phyloP scores from a whole-genome alignment of 2,329 filamentous ascomycete species.

The Arthrobotrys pseudoclavata region DNA sequence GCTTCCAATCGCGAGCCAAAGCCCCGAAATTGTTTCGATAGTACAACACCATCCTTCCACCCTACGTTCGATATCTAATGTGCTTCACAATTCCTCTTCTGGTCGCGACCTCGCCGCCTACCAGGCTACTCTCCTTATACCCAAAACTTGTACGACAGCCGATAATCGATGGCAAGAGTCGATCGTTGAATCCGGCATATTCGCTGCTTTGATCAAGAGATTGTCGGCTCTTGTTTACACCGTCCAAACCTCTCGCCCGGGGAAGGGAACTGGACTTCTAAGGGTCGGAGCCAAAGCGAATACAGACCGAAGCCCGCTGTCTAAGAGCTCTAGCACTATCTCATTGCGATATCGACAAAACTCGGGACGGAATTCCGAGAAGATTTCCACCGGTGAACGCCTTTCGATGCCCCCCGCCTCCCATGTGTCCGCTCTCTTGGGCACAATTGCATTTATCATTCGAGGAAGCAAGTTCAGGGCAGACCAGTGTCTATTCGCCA shows the following conservation, averaged over 20 bases:
- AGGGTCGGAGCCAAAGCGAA: slow-evolving; percentile 65
- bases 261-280: slow-evolving; percentile 38
- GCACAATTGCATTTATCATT: slow-evolving; percentile 82
- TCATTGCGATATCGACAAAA: slow-evolving; percentile 71
- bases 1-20: slow-evolving; percentile 30
- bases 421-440: slow-evolving; percentile 78
- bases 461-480: slow-evolving; percentile 78
- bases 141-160: slow-evolving; percentile 60
- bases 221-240: slow-evolving; percentile 79
- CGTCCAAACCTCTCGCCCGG: slow-evolving; percentile 61
- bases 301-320: slow-evolving; percentile 73
- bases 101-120: slow-evolving; percentile 76
- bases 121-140: slow-evolving; percentile 72
- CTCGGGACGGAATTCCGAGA: slow-evolving; percentile 66
- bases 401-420: slow-evolving; percentile 72
- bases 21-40: slow-evolving; percentile 34
- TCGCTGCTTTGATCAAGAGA: slow-evolving; percentile 82
- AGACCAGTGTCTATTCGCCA: slow-evolving; percentile 76
- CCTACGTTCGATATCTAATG: slow-evolving; percentile 65
- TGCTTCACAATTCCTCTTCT: slow-evolving; percentile 70
- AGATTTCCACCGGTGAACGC: slow-evolving; percentile 22
- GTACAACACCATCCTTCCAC: slow-evolving; percentile 46
- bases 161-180: slow-evolving; percentile 70
- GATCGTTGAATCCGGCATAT: slow-evolving; percentile 79
- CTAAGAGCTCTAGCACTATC: slow-evolving; percentile 51